These are phyloP conservation scores for Acorus gramineus DNA, from an alignment of 106 monocot genomes.

Conservation along the genomic window DNA sequence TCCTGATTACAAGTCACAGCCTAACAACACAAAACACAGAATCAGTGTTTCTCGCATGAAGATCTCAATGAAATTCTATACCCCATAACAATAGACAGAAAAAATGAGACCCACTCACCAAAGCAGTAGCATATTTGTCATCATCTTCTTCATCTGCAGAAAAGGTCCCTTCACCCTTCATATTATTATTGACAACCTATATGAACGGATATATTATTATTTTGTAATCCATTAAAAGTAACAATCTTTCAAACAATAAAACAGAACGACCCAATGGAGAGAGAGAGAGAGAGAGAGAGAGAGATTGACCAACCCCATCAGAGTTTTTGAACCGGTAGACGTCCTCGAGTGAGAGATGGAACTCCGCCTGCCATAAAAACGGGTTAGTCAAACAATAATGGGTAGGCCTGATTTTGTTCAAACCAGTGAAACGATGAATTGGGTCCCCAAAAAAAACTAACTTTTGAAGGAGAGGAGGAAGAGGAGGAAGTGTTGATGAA, in stretches of 20 bases:
- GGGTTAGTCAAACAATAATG: background rate
- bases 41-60: too few relatives aligned
- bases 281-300: background rate
- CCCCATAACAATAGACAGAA: background rate
- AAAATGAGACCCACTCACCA: slow-evolving; percentile 21
- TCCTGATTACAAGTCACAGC: slow-evolving; percentile 20
- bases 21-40: slow-evolving; percentile 22
- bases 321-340: slow-evolving; percentile 8
- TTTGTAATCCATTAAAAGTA: background rate
- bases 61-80: background rate
- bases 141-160: slow-evolving; percentile 10
- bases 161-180: slow-evolving; percentile 12
- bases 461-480: background rate
- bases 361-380: slow-evolving; percentile 31
- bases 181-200: slow-evolving; percentile 1
- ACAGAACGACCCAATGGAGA: too few relatives aligned
- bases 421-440: background rate
- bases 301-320: slow-evolving; percentile 17
- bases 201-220: background rate
- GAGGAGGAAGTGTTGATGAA: slow-evolving; percentile 19
- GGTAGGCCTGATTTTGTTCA: too few relatives aligned
- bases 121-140: slow-evolving; percentile 25
- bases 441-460: background rate
- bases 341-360: slow-evolving; percentile 65
- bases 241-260: background rate